Evolutionary conservation across 306 rosid species (phyloP), one percentile per base, ranked within the genome.

Genomic region (Glycine latifolia): DNA sequence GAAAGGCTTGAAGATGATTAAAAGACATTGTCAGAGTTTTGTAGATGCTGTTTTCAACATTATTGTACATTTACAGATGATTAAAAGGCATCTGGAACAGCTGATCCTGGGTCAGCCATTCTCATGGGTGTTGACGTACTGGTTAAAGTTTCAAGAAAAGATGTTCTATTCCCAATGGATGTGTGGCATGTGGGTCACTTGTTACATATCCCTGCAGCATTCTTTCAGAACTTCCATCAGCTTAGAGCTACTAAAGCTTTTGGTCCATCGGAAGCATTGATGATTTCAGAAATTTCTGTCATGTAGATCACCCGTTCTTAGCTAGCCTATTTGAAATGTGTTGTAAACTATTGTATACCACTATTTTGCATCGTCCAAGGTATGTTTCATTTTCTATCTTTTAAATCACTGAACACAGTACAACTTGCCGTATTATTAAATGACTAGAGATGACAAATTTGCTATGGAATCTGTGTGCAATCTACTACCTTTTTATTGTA

Each of bases 61-160:
- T 54, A 90, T 95, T 84, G 86, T 86, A 81, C 97, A 95, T 86
- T 83, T 95, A 83, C 92, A n/a, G n/a, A n/a, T n/a, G n/a, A n/a
- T n/a, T n/a, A n/a, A n/a, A n/a, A n/a, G n/a, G n/a, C 83, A 3
- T 73, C 72, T 79, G 59, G 73, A 54, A 77, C 83, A 73, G 87
- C 77, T 52, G 99, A 95, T 93, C 88, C 95, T 17, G 97, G 97
- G 85, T 70, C 99, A 16, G 89, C 91, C 79, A 85, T 93, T 89
- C 95, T 93, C 78, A 95, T 95, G 99, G 89, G 97, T 80, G 91
- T 93, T 89, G 93, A 93, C 82, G 92, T 93, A 75, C 95, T 93
- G 14, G 82, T 76, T 75, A 88, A 93, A 85, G 77, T 91, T 66
- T 91, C 93, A 26, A 93, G 97, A 83, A 95, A 89, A 81, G 90